Percentiles rank a stretch among this genome's conserved stretches.
phyloP scores from a whole-genome alignment of 352 stramenopile species.

The Pythium monospermum region DNA sequence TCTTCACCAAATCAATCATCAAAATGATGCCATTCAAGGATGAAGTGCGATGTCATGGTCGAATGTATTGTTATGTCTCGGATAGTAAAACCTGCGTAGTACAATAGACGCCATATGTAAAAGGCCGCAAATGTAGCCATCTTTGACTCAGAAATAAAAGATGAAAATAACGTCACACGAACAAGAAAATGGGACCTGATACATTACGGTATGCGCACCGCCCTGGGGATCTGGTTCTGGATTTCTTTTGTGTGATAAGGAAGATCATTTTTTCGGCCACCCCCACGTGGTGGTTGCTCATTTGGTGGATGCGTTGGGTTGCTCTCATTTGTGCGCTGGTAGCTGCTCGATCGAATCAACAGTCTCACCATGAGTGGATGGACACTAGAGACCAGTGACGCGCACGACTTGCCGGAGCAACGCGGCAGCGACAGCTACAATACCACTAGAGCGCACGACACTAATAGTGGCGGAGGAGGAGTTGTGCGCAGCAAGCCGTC shows the following conservation, averaged over 20 bases:
- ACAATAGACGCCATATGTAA: conserved; percentile 4
- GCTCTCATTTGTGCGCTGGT: no score
- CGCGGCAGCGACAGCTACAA: neutral
- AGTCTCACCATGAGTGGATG: conserved; percentile 20
- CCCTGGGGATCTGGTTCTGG: neutral
- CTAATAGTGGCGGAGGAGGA: neutral
- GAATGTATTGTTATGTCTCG: conserved; percentile 9
- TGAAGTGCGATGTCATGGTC: neutral
- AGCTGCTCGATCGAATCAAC: no score
- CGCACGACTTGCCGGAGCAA: neutral
- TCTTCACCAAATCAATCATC: no score
- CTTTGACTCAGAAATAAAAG: no score
- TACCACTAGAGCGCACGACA: neutral
- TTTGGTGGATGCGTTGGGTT: no score
- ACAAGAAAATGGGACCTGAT: no score
- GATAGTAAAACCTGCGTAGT: conserved; percentile 2
- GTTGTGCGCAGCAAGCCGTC: neutral
- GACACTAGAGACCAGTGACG: conserved; percentile 11
- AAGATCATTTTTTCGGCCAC: neutral
- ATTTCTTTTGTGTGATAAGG: neutral
- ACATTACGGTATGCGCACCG: no score
- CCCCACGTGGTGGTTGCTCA: neutral
- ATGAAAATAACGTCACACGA: no score
- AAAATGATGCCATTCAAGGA: no score
- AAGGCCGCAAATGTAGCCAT: conserved; percentile 17